Percentiles rank a stretch among this genome's conserved stretches.
phyloP scores from a whole-genome alignment of 306 rosid species.

The Medicago arabica region DNA sequence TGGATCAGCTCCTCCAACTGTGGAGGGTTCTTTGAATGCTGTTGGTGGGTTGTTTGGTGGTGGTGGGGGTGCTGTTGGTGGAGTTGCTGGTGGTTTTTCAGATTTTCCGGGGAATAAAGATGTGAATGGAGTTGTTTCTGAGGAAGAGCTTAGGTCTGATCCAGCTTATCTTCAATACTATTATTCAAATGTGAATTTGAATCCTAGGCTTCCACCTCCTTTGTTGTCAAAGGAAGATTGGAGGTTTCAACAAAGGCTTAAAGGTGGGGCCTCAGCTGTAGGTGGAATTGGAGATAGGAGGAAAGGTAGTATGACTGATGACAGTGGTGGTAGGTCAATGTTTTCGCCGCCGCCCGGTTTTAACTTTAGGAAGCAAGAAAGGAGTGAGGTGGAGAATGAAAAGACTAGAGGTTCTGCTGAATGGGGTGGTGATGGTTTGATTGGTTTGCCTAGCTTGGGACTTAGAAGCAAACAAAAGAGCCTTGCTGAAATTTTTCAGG shows the following conservation, averaged over 20 bases:
- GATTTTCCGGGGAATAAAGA: conserved; percentile 1
- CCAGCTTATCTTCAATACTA: conserved; percentile 21
- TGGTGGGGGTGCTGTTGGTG: background rate
- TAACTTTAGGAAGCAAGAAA: conserved; percentile 62
- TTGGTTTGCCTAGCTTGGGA: conserved; percentile 86
- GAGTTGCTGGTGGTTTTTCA: background rate
- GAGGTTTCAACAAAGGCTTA: conserved; percentile 60
- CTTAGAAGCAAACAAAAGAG: conserved; percentile 86
- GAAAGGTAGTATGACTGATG: conserved; percentile 63
- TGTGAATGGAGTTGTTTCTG: conserved; percentile 11
- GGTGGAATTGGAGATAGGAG: conserved; percentile 94
- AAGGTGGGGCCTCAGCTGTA: conserved; percentile 67
- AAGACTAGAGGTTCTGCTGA: conserved; percentile 55
- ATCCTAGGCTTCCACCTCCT: conserved; percentile 33
- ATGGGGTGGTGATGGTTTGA: conserved; percentile 84
- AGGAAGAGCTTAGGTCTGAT: conserved; percentile 28
- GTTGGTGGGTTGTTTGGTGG: conserved; percentile 26
- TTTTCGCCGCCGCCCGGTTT: conserved; percentile 82
- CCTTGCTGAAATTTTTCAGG: conserved; percentile 95
- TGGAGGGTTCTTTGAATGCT: conserved; percentile 28
- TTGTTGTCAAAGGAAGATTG: conserved; percentile 71
- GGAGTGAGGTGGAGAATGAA: conserved; percentile 41
- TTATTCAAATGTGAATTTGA: conserved; percentile 33
- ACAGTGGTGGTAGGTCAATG: conserved; percentile 61
- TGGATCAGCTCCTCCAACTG: conserved; percentile 35